Evolutionary conservation across 2,329 filamentous ascomycete genomes (phyloP).

Genomic region (Cercospora beticola): DNA sequence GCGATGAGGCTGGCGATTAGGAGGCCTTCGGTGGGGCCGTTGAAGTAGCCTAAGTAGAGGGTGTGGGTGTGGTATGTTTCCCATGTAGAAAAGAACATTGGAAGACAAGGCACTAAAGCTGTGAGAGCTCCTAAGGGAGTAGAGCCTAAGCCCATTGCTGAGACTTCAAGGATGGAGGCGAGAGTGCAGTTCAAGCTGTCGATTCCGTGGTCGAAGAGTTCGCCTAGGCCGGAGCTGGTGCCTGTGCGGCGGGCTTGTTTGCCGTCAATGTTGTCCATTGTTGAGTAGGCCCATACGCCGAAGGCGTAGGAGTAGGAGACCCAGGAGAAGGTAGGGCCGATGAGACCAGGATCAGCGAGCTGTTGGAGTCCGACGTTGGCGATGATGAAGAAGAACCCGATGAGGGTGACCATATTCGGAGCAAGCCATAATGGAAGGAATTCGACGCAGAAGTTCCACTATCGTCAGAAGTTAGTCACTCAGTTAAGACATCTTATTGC

Average conservation of each 20-base stretch:
- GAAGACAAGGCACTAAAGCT: constrained; percentile 82
- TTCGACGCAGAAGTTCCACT: constrained; percentile 98
- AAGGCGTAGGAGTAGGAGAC: constrained; percentile 94
- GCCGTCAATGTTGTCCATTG: constrained; percentile 98
- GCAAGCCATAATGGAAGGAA: constrained; percentile 92
- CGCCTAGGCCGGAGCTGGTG: constrained; percentile 89
- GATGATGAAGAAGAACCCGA: constrained; percentile 93
- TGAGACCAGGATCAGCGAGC: constrained; percentile 81
- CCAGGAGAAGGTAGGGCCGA: constrained; percentile 75
- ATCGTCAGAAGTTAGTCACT: constrained; percentile 19
- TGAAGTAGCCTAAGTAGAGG: constrained; percentile 92
- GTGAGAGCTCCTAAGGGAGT: constrained; percentile 86
- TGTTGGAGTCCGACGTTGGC: constrained; percentile 74
- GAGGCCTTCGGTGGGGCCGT: constrained; percentile 93
- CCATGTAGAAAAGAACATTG: constrained; percentile 99
- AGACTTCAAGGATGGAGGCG: constrained; percentile 84
- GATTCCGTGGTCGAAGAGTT: constrained; percentile 98
- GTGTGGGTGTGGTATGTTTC: constrained; percentile 99
- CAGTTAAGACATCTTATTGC: not conserved
- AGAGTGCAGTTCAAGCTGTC: constrained; percentile 97
- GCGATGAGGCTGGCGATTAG: constrained; percentile 86
- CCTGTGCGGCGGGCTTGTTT: constrained; percentile 95
- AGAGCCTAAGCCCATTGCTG: constrained; percentile 86
- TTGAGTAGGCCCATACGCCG: constrained; percentile 95
- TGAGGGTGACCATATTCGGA: constrained; percentile 93